Evolutionary conservation across 257 asterid genomes (phyloP).

Genomic region (Marsdenia floribunda): DNA sequence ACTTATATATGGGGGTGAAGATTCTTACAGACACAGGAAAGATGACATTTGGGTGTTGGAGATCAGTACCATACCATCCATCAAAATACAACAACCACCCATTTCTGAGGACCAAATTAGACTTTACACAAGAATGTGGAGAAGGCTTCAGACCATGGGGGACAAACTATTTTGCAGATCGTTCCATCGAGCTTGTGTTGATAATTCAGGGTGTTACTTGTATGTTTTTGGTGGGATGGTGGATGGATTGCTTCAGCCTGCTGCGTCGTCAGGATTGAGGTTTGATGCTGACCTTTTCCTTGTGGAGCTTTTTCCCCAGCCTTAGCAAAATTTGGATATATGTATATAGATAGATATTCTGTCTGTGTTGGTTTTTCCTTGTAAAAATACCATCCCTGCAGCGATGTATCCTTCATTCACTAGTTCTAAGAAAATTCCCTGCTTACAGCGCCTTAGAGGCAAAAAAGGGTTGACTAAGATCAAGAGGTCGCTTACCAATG

Average conservation of each 20-base stretch:
- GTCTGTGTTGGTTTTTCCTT: slow-evolving; percentile 25
- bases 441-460: background rate
- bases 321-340: slow-evolving; percentile 5
- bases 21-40: slow-evolving; percentile 57
- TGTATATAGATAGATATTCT: background rate
- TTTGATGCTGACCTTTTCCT: slow-evolving; percentile 70
- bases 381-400: background rate
- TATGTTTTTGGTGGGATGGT: slow-evolving; percentile 92
- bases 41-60: slow-evolving; percentile 87
- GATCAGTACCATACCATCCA: slow-evolving; percentile 30
- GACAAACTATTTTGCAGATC: slow-evolving; percentile 60
- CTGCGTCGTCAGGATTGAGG: slow-evolving; percentile 54
- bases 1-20: slow-evolving; percentile 89
- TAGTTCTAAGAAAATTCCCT: background rate
- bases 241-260: slow-evolving; percentile 59
- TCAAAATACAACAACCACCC: slow-evolving; percentile 21
- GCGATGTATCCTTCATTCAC: background rate
- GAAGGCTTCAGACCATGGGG: slow-evolving; percentile 47
- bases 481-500: background rate
- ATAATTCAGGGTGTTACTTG: slow-evolving; percentile 61
- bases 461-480: background rate
- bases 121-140: slow-evolving; percentile 52
- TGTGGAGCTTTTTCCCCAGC: slow-evolving; percentile 53
- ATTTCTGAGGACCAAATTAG: slow-evolving; percentile 16
- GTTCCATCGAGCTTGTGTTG: slow-evolving; percentile 82